Percentiles rank a stretch among this genome's conserved stretches.
These are phyloP conservation scores for Monosporozyma unispora DNA, from an alignment of 805 yeast genomes.

Conservation along the genomic window DNA sequence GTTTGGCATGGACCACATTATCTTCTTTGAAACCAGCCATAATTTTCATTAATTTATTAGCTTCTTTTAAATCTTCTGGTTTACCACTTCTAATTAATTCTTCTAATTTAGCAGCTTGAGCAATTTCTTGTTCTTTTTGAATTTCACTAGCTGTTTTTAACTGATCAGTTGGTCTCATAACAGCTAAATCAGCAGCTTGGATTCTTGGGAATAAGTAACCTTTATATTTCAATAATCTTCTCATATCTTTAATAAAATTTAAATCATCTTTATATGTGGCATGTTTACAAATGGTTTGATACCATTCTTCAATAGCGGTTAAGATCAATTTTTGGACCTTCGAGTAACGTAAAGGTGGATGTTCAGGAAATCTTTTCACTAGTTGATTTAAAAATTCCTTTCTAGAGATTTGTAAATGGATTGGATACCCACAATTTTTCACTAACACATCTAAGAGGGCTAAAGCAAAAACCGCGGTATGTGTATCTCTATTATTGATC, in stretches of 20 bases:
- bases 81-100: conserved; percentile 91
- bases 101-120: conserved; percentile 90
- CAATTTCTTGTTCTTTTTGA: conserved; percentile 85
- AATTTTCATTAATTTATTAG: conserved; percentile 91
- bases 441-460: conserved; percentile 80
- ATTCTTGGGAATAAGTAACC: conserved; percentile 93
- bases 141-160: conserved; percentile 83
- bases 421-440: conserved; percentile 95
- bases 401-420: conserved; percentile 88
- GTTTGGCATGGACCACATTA: conserved; percentile 52
- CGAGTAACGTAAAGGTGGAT: conserved; percentile 80
- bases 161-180: conserved; percentile 79
- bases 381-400: conserved; percentile 91
- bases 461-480: conserved; percentile 75
- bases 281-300: conserved; percentile 85
- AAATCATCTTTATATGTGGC: conserved; percentile 86
- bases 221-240: conserved; percentile 75
- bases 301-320: conserved; percentile 95
- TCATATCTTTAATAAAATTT: conserved; percentile 92
- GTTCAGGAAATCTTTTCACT: conserved; percentile 88
- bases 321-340: conserved; percentile 76
- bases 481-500: conserved; percentile 75
- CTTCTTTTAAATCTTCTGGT: conserved; percentile 92
- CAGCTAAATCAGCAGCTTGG: conserved; percentile 84
- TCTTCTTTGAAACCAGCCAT: conserved; percentile 97